Conservation (phyloP, 192 early-diverging fungal genomes). For the Fimicolochytrium jonesii region DNA sequence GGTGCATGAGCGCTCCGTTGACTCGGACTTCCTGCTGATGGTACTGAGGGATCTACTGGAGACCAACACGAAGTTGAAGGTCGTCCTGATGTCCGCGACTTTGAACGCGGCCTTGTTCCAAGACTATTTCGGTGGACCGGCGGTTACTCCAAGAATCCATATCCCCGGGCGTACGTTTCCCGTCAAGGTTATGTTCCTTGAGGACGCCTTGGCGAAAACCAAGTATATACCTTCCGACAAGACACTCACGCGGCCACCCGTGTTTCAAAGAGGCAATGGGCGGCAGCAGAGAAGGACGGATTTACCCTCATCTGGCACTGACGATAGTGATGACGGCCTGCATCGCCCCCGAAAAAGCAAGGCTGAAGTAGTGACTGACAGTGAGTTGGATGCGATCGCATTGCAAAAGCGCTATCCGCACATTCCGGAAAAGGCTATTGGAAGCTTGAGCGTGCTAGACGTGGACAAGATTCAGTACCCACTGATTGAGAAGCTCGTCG, state of each 20-base stretch:
- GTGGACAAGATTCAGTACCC: slow-evolving; percentile 47
- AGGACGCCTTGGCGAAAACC: slow-evolving; percentile 50
- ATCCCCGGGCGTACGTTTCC: slow-evolving; percentile 58
- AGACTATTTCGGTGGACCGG: slow-evolving; percentile 60
- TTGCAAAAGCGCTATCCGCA: slow-evolving; percentile 28
- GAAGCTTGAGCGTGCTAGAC: slow-evolving; percentile 25
- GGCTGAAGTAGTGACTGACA: slow-evolving; percentile 16
- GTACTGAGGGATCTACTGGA: slow-evolving; percentile 60
- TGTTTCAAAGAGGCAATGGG: no score
- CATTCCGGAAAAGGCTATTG: slow-evolving; percentile 19
- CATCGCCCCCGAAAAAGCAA: no score
- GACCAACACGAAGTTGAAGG: slow-evolving; percentile 46
- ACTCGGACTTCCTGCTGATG: slow-evolving; percentile 76
- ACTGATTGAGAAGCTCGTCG: slow-evolving; percentile 38
- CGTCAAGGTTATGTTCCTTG: slow-evolving; percentile 48
- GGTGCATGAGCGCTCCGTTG: slow-evolving; percentile 76
- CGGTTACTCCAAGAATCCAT: slow-evolving; percentile 33
- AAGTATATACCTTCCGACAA: slow-evolving; percentile 40
- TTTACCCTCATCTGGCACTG: neutral
- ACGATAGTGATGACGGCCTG: no score
- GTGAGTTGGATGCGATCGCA: slow-evolving; percentile 19
- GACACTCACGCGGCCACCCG: slow-evolving; percentile 18
- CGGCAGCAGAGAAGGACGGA: neutral
- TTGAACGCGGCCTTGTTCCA: slow-evolving; percentile 75
- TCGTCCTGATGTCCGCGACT: slow-evolving; percentile 88